Percentiles rank a stretch among this genome's conserved stretches.
phyloP scores from a whole-genome alignment of 495 filamentous ascomycete species.

The Tuber magnatum region DNA sequence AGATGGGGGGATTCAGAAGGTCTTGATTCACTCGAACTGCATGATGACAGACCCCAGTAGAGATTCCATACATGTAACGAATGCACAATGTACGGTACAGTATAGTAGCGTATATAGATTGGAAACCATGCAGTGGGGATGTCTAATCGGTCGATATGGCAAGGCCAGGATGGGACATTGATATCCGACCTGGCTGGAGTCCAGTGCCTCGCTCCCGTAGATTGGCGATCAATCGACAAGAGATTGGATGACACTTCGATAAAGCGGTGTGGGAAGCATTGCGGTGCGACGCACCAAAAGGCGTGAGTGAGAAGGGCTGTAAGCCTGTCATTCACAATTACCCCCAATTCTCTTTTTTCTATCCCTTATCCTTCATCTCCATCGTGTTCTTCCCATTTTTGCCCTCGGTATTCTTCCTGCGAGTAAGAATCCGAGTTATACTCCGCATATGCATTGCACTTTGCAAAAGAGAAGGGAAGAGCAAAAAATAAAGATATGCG shows the following conservation, averaged over 20 bases:
- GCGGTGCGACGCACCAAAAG: not conserved
- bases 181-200: not conserved
- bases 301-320: not conserved
- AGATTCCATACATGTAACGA: not conserved
- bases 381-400: not conserved
- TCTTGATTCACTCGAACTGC: not conserved
- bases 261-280: not conserved
- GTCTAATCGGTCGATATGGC: not conserved
- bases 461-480: not conserved
- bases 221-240: not conserved
- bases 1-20: not conserved
- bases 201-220: not conserved
- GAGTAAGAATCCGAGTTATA: constrained; percentile 1
- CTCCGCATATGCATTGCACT: not conserved
- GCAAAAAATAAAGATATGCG: not conserved
- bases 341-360: not conserved
- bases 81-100: not conserved
- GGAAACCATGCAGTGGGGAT: not conserved
- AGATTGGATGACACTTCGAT: not conserved
- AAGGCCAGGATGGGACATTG: not conserved
- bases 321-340: not conserved
- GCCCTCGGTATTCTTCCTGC: not conserved
- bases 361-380: not conserved
- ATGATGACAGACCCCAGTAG: not conserved
- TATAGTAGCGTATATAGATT: not conserved